Base-by-base conservation (phyloP, 768 basidiomycete species). In the Suillus subalutaceus region DNA sequence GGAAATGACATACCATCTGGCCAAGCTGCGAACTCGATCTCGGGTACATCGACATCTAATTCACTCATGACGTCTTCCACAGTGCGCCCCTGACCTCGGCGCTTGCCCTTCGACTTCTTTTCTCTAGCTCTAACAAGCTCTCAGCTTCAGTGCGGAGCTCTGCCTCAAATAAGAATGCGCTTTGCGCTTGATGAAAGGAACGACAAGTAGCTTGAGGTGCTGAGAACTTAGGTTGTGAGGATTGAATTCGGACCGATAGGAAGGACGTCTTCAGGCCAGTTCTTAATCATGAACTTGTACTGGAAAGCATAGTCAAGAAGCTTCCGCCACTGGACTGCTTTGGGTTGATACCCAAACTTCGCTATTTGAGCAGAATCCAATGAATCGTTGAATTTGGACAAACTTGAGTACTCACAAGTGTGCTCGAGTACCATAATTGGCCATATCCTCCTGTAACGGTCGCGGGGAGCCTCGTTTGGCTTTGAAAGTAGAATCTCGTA, bases 71-170 rank as follows among this genome's bases (percentile, higher is more conserved):
- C n/a, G 5, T 50, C 48, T n/a, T 50, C 48, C 48, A 50, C 12
- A 13, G 48, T 50, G 48, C 23, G 23, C 10, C 1, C 48, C 48
- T 23, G 23, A 23, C 48, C 48, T 50, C 12, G 10, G 48, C 3
- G 23, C 48, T 50, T 50, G 23, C 48, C 48, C 48, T 50, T 50
- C 12, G 48, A 50, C 48, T 50, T 50, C 48, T 50, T 50, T 50
- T 23, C n/a, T 50, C 23, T 23, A 50, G 3, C 48, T 48, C 44
- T 9, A 46, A 46, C 44, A 46, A 46, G 44, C 8, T 46, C 44
- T 46, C 44, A 46, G 44, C 44, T 46, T 46, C 9, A 4, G 44
- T n/a, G 7, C 3, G 44, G 44, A 46, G 20, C 10, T 46, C 20
- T 20, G 44, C 44, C 20, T 46, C 44, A 20, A 46, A 20, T 46